Base-by-base conservation (phyloP, 73 alveolate species). In the Paramecium tetraurelia region DNA sequence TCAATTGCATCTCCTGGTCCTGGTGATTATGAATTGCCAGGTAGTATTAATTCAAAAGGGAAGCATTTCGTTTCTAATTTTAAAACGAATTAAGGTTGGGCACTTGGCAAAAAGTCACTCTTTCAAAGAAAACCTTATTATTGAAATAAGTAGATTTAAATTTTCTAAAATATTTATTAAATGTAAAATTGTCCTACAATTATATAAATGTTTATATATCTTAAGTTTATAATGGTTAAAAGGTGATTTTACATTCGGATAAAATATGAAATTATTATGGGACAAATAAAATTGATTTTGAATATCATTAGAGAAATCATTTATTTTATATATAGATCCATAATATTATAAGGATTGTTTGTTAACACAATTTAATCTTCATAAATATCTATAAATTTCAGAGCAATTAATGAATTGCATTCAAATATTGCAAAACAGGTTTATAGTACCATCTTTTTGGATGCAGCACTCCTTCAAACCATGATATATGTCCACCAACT, bases 401-500 rank as follows among this genome's bases (percentile, higher is more conserved):
- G 16, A 59, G 38, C 38, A 24, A 59, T 59, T 21, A 59, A 59
- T 59, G 77, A 59, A 59, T 59, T 2, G 77, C 77, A 59, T 59
- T 59, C 77, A 59, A 59, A 20, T 63, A 86, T 38, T 86, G 68
- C 6, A 89, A 35, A 44, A 83, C 87, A n/a, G 94, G 94, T 71
- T 89, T 70, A 58, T 41, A 33, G 41, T 89, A 71, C 94, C 94
- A 89, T 71, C 92, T 71, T 35, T 41, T 31, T 3, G 94, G 94
- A 71, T 77, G 16, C 12, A 71, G 41, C 20, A 89, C 50, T 46
- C 92, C 85, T 72, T 89, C 89, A 46, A 89, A 89, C 94, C 94
- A 89, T 22, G 85, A 77, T 8, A 89, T 83, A 71, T 89, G 94
- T 21, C 94, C 94, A 12, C 92, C 94, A 40, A 85, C 75, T 44